phyloP scores from a whole-genome alignment of 441 rosid species.

The Francoa sonchifolia region DNA sequence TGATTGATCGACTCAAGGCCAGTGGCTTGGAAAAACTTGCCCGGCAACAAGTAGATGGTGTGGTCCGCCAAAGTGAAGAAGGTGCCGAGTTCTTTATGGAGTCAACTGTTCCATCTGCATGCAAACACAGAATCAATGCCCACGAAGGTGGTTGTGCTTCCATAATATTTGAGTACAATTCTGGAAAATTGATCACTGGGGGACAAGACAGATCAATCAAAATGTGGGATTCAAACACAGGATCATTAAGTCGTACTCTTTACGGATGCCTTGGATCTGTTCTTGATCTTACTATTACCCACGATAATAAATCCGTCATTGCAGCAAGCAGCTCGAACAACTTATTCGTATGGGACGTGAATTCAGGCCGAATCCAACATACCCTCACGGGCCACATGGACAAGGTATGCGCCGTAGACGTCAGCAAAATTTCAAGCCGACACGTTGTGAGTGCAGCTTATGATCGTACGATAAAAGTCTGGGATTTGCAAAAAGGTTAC shows the following conservation, averaged over 20 bases:
- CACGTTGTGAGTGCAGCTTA: conserved; percentile 80
- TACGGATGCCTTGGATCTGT: conserved; percentile 78
- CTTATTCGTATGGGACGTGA: conserved; percentile 79
- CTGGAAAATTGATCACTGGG: conserved; percentile 62
- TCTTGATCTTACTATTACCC: conserved; percentile 72
- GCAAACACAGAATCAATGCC: conserved; percentile 67
- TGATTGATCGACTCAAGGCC: conserved; percentile 69
- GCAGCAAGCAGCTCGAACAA: conserved; percentile 95
- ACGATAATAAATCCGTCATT: conserved; percentile 64
- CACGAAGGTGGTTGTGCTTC: conserved; percentile 93
- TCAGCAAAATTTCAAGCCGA: conserved; percentile 72
- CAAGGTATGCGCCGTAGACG: conserved; percentile 90
- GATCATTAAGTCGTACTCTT: conserved; percentile 46
- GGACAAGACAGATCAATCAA: conserved; percentile 80
- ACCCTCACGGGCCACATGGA: conserved; percentile 80
- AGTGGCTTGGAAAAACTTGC: conserved; percentile 85
- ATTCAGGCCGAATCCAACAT: conserved; percentile 62
- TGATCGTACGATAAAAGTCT: conserved; percentile 79
- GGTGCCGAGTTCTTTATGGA: conserved; percentile 77
- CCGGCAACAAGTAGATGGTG: conserved; percentile 85
- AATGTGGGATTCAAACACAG: conserved; percentile 78
- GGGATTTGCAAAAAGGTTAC: conserved; percentile 93
- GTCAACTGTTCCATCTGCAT: conserved; percentile 52
- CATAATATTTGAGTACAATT: conserved; percentile 61
- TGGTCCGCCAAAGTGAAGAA: conserved; percentile 77